These are phyloP conservation scores for Galerina sulciceps DNA, from an alignment of 768 basidiomycete genomes.

Conservation along the genomic window DNA sequence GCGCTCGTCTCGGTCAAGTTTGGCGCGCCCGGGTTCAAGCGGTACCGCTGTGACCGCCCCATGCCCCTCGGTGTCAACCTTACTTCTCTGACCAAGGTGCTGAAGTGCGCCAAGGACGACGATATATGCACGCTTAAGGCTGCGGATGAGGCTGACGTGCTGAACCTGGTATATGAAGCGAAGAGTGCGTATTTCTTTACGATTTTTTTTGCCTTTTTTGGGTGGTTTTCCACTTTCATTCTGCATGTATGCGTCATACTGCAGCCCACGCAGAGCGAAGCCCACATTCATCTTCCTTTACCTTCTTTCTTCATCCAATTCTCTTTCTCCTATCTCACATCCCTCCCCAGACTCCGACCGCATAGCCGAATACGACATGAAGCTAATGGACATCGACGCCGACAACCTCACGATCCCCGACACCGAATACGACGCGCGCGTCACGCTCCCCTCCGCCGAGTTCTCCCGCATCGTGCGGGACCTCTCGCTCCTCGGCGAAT, in stretches of 20 bases:
- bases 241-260: no score
- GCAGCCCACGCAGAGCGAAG: no score
- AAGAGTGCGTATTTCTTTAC: constrained; percentile 63
- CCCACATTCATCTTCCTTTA: no score
- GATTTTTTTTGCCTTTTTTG: constrained; percentile 3
- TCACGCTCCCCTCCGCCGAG: constrained; percentile 87
- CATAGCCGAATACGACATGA: constrained; percentile 98
- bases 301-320: not conserved
- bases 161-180: constrained; percentile 90
- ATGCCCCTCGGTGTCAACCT: constrained; percentile 93
- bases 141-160: no score
- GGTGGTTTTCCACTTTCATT: not conserved
- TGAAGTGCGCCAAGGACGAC: constrained; percentile 97
- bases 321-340: not conserved
- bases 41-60: constrained; percentile 92
- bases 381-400: constrained; percentile 98
- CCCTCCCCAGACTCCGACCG: constrained; percentile 78
- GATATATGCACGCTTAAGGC: constrained; percentile 92
- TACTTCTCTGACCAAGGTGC: constrained; percentile 86
- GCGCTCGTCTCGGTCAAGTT: constrained; percentile 92
- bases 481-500: no score
- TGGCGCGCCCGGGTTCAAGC: constrained; percentile 76
- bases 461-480: constrained; percentile 94
- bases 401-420: constrained; percentile 96
- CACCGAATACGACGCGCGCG: constrained; percentile 94